phyloP scores from a whole-genome alignment of 257 asterid species.

The Ballota nigra region DNA sequence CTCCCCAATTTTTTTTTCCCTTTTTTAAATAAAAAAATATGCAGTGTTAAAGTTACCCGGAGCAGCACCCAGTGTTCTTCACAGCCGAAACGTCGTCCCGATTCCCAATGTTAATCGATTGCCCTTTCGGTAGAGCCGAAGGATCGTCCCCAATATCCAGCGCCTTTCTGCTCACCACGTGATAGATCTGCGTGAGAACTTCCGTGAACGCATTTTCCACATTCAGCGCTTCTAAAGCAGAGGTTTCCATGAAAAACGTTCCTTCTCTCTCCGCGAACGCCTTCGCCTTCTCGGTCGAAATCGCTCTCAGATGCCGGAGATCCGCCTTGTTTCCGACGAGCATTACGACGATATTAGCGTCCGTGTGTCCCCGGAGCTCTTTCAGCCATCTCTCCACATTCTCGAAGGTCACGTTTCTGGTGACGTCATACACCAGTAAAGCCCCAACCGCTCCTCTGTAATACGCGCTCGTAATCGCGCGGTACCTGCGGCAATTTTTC shows the following conservation, averaged over 20 bases:
- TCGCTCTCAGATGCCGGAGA: conserved; percentile 78
- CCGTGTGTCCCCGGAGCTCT: conserved; percentile 89
- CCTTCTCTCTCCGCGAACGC: conserved; percentile 63
- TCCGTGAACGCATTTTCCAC: conserved; percentile 80
- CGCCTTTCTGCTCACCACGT: conserved; percentile 61
- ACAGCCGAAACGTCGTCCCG: conserved; percentile 77
- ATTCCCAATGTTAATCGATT: conserved; percentile 57
- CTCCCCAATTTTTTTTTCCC: neutral
- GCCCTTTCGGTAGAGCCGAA: conserved; percentile 65
- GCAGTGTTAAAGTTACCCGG: conserved; percentile 35
- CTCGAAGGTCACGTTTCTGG: conserved; percentile 71
- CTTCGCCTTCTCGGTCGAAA: conserved; percentile 50
- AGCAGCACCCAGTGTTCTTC: conserved; percentile 72
- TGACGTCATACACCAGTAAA: conserved; percentile 69
- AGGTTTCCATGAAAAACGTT: conserved; percentile 81
- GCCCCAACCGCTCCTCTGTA: conserved; percentile 90
- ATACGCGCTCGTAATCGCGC: conserved; percentile 86
- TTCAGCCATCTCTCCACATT: conserved; percentile 79
- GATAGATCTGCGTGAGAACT: conserved; percentile 71
- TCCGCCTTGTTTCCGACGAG: conserved; percentile 86
- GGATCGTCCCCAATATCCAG: conserved; percentile 76
- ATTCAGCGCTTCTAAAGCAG: conserved; percentile 72
- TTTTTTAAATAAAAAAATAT: neutral
- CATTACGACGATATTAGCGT: conserved; percentile 71
- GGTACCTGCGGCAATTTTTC: conserved; percentile 46